phyloP scores from a whole-genome alignment of 2,329 filamentous ascomycete species.

The Claviceps quebecensis region DNA sequence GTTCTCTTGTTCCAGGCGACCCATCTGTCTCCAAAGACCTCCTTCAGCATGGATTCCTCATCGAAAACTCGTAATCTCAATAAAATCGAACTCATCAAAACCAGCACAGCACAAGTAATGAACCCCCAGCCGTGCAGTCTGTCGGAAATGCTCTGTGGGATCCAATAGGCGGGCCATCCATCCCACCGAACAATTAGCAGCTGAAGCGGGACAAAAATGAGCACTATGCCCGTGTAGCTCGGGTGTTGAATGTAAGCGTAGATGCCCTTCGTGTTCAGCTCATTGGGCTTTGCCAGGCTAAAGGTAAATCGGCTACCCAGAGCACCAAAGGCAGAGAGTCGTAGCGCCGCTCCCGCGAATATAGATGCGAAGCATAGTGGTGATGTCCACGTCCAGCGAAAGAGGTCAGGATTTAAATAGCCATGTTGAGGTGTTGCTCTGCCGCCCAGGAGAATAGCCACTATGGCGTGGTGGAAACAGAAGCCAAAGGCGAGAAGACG shows the following conservation, averaged over 20 bases:
- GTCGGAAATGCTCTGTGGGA: conserved; percentile 13
- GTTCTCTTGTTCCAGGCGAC: conserved; percentile 32
- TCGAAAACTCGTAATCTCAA: conserved; percentile 24
- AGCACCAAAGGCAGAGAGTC: conserved; percentile 24
- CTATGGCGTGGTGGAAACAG: background rate
- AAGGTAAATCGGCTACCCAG: conserved; percentile 42
- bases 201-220: conserved; percentile 19
- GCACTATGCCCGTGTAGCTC: conserved; percentile 31
- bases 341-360: conserved; percentile 16
- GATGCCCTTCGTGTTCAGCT: conserved; percentile 30
- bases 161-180: conserved; percentile 25
- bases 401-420: conserved; percentile 13
- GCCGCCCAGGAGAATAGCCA: background rate
- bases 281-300: conserved; percentile 29
- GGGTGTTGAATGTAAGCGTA: conserved; percentile 38
- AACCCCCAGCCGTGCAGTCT: conserved; percentile 1
- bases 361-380: conserved; percentile 17
- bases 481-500: background rate
- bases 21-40: conserved; percentile 33
- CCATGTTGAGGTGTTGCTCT: background rate
- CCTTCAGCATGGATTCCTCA: conserved; percentile 36
- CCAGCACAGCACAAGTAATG: background rate
- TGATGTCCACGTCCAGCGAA: conserved; percentile 21
- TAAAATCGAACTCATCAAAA: background rate
- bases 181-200: conserved; percentile 24